phyloP scores from a whole-genome alignment of 768 basidiomycete species.

The Phylloporus scabripes region DNA sequence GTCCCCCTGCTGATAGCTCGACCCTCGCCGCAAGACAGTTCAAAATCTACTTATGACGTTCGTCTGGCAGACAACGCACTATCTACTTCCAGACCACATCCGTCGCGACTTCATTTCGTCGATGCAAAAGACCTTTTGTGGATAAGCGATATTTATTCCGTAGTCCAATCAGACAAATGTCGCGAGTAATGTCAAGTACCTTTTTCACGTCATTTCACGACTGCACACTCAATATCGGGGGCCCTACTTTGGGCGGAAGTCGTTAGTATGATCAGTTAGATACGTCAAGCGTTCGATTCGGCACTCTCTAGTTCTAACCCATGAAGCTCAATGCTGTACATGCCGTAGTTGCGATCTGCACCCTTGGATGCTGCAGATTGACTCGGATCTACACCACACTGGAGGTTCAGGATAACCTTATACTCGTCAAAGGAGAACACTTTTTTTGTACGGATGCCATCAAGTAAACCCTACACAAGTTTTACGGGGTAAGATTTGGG shows the following conservation, averaged over 20 bases:
- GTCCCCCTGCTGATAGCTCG: conserved; percentile 49
- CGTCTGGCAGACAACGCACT: conserved; percentile 30
- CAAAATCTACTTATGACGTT: conserved; percentile 25
- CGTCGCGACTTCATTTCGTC: conserved; percentile 18
- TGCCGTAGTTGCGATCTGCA: conserved; percentile 68
- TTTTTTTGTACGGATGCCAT: conserved; percentile 55
- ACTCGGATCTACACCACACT: conserved; percentile 76
- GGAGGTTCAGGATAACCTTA: conserved; percentile 82
- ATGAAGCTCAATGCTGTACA: conserved; percentile 88
- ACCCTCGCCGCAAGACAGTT: background rate
- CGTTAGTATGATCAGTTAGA: conserved; percentile 13
- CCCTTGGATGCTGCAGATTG: conserved; percentile 47
- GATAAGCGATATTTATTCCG: conserved; percentile 20
- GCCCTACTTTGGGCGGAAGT: background rate
- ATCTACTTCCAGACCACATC: conserved; percentile 12
- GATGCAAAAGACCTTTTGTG: conserved; percentile 33
- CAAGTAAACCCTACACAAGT: conserved; percentile 65
- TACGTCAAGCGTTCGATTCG: conserved; percentile 29
- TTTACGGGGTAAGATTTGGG: conserved; percentile 1
- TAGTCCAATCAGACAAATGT: conserved; percentile 1
- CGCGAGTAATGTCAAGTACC: conserved; percentile 1
- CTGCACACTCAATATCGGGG: background rate
- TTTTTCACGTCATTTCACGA: background rate
- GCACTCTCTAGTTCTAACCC: conserved; percentile 60
- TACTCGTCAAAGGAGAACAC: conserved; percentile 89